Percentiles rank a stretch among this genome's conserved stretches.
Conservation (phyloP, 129 eudicot genomes). For the Silybum marianum region DNA sequence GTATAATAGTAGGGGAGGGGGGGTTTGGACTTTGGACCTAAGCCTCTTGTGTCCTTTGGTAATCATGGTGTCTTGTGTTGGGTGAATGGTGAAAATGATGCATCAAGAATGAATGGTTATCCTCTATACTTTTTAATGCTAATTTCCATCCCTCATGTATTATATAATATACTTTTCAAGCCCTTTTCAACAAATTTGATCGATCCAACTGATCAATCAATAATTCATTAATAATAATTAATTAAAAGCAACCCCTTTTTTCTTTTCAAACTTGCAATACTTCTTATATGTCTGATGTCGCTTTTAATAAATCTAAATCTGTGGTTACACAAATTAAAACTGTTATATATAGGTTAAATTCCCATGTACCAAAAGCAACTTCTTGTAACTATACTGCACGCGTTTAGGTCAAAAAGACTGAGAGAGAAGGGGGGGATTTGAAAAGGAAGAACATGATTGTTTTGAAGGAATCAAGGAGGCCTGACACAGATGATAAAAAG, state of each 20-base stretch:
- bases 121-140: not conserved
- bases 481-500: conserved; percentile 25
- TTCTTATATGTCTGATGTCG: not conserved
- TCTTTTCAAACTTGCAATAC: not conserved
- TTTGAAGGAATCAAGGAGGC: conserved; percentile 30
- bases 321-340: not conserved
- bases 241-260: not conserved
- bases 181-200: not conserved
- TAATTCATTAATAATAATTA: not conserved
- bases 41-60: conserved; percentile 35
- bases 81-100: conserved; percentile 42
- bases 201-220: conserved; percentile 8
- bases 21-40: conserved; percentile 29
- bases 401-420: conserved; percentile 38
- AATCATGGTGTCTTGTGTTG: conserved; percentile 41
- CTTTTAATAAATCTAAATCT: no score
- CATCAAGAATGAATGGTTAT: conserved; percentile 21
- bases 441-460: conserved; percentile 25
- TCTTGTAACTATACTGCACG: conserved; percentile 22
- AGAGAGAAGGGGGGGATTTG: conserved; percentile 12
- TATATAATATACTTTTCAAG: conserved; percentile 9
- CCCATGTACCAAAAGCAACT: not conserved
- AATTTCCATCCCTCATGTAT: conserved; percentile 7
- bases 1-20: not conserved
- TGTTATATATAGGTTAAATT: not conserved